A percentile compares a stretch with the other conserved stretches of the same genome.
Evolutionary conservation across 2,329 filamentous ascomycete genomes (phyloP).

Genomic region (Byssothecium circinans): DNA sequence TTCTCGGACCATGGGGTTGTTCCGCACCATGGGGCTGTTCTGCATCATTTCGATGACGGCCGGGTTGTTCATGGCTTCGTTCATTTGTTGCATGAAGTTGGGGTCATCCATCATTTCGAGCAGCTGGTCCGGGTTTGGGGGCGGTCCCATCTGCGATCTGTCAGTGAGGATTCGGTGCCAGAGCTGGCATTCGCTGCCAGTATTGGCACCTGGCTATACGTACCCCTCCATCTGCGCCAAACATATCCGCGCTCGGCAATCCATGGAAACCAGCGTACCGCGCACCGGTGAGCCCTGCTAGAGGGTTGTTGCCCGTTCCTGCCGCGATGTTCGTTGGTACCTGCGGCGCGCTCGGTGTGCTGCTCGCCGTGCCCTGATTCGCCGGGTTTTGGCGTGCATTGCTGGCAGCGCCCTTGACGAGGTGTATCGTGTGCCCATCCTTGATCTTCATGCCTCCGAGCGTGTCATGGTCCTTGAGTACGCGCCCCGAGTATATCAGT

Average conservation of each 20-base stretch:
- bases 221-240: constrained; percentile 92
- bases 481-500: constrained; percentile 94
- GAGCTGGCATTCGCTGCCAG: neutral
- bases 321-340: constrained; percentile 73
- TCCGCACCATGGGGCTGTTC: constrained; percentile 68
- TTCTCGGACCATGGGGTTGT: constrained; percentile 84
- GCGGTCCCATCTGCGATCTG: constrained; percentile 78
- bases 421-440: constrained; percentile 89
- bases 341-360: constrained; percentile 60
- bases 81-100: constrained; percentile 82
- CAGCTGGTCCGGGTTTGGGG: constrained; percentile 77
- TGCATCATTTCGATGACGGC: constrained; percentile 81
- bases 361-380: constrained; percentile 46
- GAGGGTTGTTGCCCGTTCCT: constrained; percentile 77
- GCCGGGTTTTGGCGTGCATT: constrained; percentile 66
- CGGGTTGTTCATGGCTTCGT: constrained; percentile 95
- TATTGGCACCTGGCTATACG: constrained; percentile 47
- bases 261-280: constrained; percentile 91
- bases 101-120: constrained; percentile 86
- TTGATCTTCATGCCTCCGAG: constrained; percentile 91
- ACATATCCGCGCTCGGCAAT: constrained; percentile 82
- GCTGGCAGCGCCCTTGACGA: constrained; percentile 95
- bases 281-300: constrained; percentile 88
- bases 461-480: constrained; percentile 92
- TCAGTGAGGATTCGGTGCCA: constrained; percentile 17